Evolutionary conservation across 345 rosid species (phyloP).

Genomic region (Toxicodendron radicans): DNA sequence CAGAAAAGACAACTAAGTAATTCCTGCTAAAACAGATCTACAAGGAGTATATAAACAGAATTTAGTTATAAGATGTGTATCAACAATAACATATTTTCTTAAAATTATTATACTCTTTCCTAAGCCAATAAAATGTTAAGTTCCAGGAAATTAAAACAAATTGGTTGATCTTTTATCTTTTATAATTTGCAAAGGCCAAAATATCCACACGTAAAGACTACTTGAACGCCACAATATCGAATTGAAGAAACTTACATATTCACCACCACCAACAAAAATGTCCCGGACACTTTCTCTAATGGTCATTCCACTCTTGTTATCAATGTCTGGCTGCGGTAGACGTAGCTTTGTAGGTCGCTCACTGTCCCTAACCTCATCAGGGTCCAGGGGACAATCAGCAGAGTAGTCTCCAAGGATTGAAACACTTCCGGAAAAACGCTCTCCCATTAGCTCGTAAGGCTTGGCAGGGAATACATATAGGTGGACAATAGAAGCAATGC

Average conservation of each 20-base stretch:
- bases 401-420: constrained; percentile 97
- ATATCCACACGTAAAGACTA: neutral
- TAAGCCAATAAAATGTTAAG: neutral
- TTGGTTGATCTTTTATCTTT: neutral
- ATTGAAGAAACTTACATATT: constrained; percentile 66
- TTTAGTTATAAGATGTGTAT: neutral
- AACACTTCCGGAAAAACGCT: constrained; percentile 68
- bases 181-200: neutral
- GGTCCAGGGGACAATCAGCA: constrained; percentile 89
- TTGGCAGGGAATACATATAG: constrained; percentile 90
- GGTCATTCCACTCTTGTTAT: constrained; percentile 81
- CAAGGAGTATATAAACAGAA: too few relatives aligned
- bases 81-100: neutral
- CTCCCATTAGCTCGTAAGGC: constrained; percentile 93
- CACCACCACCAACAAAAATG: constrained; percentile 89
- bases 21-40: too few relatives aligned
- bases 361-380: constrained; percentile 96
- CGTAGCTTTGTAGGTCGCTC: constrained; percentile 96
- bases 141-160: neutral
- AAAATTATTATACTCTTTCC: neutral
- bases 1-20: neutral
- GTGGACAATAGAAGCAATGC: constrained; percentile 95
- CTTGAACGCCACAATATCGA: constrained; percentile 1
- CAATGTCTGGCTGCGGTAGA: constrained; percentile 76
- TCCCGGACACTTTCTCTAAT: constrained; percentile 90